Base-by-base conservation (phyloP, 306 rosid species). In the barrel medic (Medicago truncatula) region DNA sequence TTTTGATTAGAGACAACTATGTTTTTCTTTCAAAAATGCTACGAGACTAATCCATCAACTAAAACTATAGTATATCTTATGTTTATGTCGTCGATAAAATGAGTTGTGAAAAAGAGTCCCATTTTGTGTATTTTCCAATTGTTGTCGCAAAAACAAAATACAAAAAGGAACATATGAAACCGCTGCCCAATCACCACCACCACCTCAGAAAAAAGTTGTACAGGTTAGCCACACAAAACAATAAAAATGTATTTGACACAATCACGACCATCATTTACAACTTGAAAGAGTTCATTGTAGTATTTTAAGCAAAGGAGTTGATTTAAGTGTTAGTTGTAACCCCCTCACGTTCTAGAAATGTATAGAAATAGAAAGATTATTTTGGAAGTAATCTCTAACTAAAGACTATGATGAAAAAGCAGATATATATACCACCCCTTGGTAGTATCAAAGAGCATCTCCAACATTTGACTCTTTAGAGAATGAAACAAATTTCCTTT, bases 401-500 rank as follows among this genome's bases (percentile, higher is more conserved):
- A 54, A 16, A 67, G 57, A 58, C 61, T 28, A 17, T 25, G 74
- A 73, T 9, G 9, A 20, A 0, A 64, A 53, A 56, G 60, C 61
- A 40, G 40, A 50, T 78, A 50, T 63, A 44, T 78, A 49, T 59
- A 59, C 56, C 53, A 47, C 14, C 53, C 53, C 16, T 47, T 47
- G 69, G 39, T 77, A 67, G 28, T 18, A 56, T 20, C 62, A 56
- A 56, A 9, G 9, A 58, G 38, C 0, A 23, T 25, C 76, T 44
- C 47, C 70, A 46, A 44, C 41, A 47, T 72, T 61, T 40, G 60
- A 64, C 21, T 34, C 7, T 18, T 18, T 53, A 11, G 65, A 43
- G 63, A 76, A 73, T 13, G 60, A 78, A 83, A 74, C 80, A 66
- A 63, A 20, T 64, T 62, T 72, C 21, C 50, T 65, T 72, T 65